Base-by-base conservation (phyloP, 2,329 filamentous ascomycete species). In the Aspergillus quadricinctus region DNA sequence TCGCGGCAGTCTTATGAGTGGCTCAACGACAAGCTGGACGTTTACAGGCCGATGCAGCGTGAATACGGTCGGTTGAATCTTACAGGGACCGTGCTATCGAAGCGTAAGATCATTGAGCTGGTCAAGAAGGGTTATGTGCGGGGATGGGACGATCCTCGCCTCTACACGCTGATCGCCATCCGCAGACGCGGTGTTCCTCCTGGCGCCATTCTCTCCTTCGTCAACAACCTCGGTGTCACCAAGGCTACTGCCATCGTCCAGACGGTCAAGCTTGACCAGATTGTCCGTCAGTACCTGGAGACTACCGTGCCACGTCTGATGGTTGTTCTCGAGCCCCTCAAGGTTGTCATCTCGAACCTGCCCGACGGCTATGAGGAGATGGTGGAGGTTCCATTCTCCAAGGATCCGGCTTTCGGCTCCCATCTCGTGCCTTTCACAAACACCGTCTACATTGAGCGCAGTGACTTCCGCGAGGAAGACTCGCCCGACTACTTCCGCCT, bases 31-130 rank as follows among this genome's bases (percentile, higher is more conserved):
- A 83, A 85, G 10, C 80, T 96, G 14, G 90, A 86, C 37, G 86
- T 95, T 55, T 96, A 95, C 74, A 84, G 91, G 67, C 92, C 93
- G 0, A 96, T 96, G 90, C 93, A 97, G 81, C 82, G 93, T 72
- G 92, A 96, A 76, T 95, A 86, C 61, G 86, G 88, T 53, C 84
- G 89, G 59, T 78, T 93, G 31, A 95, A 89, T 62, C 82, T 97
- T 31, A 87, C 85, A 9, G 92, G 92, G 17, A 96, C 92, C 0
- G 87, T 97, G 53, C 81, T 96, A 58, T 92, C 88, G 35, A 97
- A 97, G 78, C 83, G 93, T 55, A 88, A 89, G 67, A 88, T 97
- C 59, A 83, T 86, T 60, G 88, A 89, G 75, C 78, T 97, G 4
- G 90, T 97, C 1, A 82, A 87, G 48, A 83, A 88, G 51, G 84